Conservation (phyloP, 169 alveolate species). For the Eimeria sp. region DNA sequence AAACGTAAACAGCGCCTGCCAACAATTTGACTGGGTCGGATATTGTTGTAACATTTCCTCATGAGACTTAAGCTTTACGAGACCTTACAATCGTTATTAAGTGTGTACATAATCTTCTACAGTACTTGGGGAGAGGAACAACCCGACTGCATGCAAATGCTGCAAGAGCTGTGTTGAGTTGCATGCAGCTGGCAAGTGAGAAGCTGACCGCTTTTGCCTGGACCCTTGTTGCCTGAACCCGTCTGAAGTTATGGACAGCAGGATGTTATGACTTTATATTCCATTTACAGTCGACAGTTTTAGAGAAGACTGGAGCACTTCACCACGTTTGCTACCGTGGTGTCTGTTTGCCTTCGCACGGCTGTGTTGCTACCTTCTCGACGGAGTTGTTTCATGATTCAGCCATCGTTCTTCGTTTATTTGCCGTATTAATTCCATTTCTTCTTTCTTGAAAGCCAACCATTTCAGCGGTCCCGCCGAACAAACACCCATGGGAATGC, state of each 20-base stretch:
- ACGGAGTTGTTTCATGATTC: background rate
- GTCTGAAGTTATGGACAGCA: background rate
- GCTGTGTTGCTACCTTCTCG: background rate
- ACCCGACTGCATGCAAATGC: background rate
- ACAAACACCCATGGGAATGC: background rate
- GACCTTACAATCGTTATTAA: too few relatives aligned
- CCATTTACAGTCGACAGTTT: background rate
- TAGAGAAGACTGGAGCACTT: background rate
- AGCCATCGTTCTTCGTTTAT: background rate
- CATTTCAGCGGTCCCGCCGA: background rate
- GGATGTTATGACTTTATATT: background rate
- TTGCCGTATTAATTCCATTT: background rate
- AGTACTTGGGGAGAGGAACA: background rate
- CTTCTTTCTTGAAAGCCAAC: background rate
- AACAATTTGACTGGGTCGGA: background rate
- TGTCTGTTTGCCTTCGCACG: conserved; percentile 6
- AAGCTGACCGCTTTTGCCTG: background rate
- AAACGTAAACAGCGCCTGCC: background rate
- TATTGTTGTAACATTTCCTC: background rate
- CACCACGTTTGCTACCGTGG: background rate
- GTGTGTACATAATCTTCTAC: background rate
- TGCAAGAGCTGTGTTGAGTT: background rate
- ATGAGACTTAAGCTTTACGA: background rate
- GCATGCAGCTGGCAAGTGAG: background rate
- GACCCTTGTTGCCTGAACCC: background rate